phyloP scores from a whole-genome alignment of 805 yeast genomes.

The Candida saitoana region DNA sequence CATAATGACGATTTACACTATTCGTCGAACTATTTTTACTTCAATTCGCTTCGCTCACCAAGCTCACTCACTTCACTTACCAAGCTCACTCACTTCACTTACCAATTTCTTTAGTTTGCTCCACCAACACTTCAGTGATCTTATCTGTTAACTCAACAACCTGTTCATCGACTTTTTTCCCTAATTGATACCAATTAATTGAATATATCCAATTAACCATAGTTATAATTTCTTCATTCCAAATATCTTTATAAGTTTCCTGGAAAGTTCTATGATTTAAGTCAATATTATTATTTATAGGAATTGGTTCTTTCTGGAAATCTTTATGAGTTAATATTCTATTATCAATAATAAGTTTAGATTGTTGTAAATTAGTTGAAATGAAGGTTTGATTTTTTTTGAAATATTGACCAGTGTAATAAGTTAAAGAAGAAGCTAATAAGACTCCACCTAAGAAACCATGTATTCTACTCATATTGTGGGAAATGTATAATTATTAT shows the following conservation, averaged over 20 bases:
- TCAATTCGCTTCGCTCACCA: too few species aligned
- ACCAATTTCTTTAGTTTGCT: too few species aligned
- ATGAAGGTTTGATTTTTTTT: slow-evolving; percentile 44
- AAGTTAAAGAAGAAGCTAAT: slow-evolving; percentile 59
- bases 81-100: too few species aligned
- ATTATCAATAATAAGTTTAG: slow-evolving; percentile 49
- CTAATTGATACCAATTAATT: slow-evolving; percentile 45
- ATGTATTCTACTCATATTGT: slow-evolving; percentile 43
- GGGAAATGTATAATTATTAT: too few species aligned
- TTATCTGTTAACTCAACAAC: slow-evolving; percentile 26
- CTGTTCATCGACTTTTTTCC: slow-evolving; percentile 31
- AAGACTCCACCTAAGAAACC: slow-evolving; percentile 51
- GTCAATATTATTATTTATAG: slow-evolving; percentile 29
- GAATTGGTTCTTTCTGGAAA: slow-evolving; percentile 39
- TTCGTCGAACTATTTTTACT: too few species aligned
- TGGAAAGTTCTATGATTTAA: slow-evolving; percentile 32
- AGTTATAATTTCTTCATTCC: slow-evolving; percentile 70
- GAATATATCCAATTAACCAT: slow-evolving; percentile 62
- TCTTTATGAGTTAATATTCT: slow-evolving; percentile 49
- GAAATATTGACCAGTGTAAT: slow-evolving; percentile 57
- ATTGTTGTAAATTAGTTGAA: slow-evolving; percentile 43
- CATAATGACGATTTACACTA: too few species aligned
- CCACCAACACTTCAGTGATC: slow-evolving; percentile 10
- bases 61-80: too few species aligned
- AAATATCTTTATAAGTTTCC: slow-evolving; percentile 70